Evolutionary conservation across 371 early-diverging fungal species (phyloP), one percentile per base, ranked within the genome.

Genomic region (Rhizopus microsporus): DNA sequence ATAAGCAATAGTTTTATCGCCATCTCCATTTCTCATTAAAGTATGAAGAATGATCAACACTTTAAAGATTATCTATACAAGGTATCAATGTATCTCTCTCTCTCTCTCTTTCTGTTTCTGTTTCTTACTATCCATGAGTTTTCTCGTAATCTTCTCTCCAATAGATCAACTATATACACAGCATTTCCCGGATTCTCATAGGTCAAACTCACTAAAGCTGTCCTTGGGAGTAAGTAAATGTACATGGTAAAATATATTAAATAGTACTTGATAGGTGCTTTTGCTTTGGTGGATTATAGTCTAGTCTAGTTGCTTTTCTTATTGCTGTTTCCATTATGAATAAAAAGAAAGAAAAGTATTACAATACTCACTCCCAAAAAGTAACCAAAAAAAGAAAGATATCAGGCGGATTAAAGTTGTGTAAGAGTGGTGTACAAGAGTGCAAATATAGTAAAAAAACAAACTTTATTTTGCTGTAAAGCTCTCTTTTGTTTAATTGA

Each of bases 21-120:
- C 87, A 38, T 86, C 83, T 29, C 93, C 93, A 59, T 93, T 87
- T 30, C 90, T 80, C 72, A 94, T 85, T 63, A 96, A 72, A 30
- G 92, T 85, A 65, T 96, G 97, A 16, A 93, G 76, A 33, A 93
- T 79, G 51, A 93, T 86, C 43, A 96, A 79, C 0, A 92, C 83
- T 68, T 96, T 96, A 80, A 94, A 92, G 4, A 88, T 89, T n/a
- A 91, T 86, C 94, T 93, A 76, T 38, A 38, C 0, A 44, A 43
- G 54, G 30, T 37, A 58, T 16, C 52, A 15, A 50, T 35, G 29
- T n/a, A 0, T 34, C 35, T 50, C 10, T 40, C 37, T 69, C 33
- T 65, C 66, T 60, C 62, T 66, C 12, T 40, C 63, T 37, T 45
- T 60, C 51, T 47, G 60, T 47, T 9, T 23, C 30, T 40, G 13